These are phyloP conservation scores for Puya raimondii DNA, from an alignment of 176 grass and related monocot species.

Conservation along the genomic window DNA sequence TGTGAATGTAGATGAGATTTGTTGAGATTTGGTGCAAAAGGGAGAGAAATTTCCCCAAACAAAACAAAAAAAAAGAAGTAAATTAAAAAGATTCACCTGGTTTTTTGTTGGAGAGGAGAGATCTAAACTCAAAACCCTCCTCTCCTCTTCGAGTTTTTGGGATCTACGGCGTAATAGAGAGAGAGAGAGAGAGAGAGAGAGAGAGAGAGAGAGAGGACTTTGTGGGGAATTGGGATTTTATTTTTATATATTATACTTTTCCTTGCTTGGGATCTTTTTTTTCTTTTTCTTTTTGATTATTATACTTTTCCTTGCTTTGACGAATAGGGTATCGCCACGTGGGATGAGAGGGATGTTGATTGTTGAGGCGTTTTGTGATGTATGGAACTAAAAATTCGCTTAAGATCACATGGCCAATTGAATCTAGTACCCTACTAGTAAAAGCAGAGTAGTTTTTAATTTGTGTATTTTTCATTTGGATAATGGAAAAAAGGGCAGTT, in stretches of 20 bases:
- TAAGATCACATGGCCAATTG: too few species aligned
- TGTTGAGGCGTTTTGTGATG: too few species aligned
- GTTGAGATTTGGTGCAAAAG: neutral
- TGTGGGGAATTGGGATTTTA: neutral
- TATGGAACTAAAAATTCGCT: too few species aligned
- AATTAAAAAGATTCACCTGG: neutral
- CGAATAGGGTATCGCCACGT: too few species aligned
- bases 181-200: neutral
- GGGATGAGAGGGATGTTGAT: too few species aligned
- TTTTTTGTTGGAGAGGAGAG: constrained; percentile 7
- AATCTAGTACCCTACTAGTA: too few species aligned
- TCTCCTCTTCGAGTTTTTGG: neutral
- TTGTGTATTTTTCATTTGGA: too few species aligned
- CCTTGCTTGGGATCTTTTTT: too few species aligned
- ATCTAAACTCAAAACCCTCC: constrained; percentile 11
- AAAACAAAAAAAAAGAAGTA: neutral
- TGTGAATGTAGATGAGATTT: neutral
- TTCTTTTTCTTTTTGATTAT: too few species aligned
- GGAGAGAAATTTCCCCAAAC: neutral
- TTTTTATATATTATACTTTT: neutral
- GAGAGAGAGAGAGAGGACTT: neutral
- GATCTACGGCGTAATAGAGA: neutral
- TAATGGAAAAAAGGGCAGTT: too few species aligned
- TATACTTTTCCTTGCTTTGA: too few species aligned
- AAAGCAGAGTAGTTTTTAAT: too few species aligned